A percentile compares a stretch with the other conserved stretches of the same genome.
Conservation (phyloP, 1,284 basidiomycete species). For the Trichosporon sp. region DNA sequence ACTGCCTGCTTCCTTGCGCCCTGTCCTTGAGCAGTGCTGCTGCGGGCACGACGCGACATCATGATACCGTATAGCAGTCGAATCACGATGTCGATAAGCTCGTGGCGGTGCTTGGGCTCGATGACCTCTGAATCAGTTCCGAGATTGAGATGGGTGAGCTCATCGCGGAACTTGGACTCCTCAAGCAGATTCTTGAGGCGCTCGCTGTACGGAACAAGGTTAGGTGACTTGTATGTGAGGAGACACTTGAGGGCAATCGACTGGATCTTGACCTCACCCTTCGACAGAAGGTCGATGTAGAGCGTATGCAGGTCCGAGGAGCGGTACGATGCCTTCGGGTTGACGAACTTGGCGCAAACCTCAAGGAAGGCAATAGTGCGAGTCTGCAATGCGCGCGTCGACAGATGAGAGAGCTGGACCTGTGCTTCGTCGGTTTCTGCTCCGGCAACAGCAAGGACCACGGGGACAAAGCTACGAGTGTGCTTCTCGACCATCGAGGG, state of each 20-base stretch:
- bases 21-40: conserved; percentile 55
- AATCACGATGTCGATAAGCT: conserved; percentile 68
- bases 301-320: conserved; percentile 62
- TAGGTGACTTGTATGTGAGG: conserved; percentile 72
- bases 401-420: conserved; percentile 28
- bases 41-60: conserved; percentile 70
- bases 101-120: conserved; percentile 59
- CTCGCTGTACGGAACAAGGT: conserved; percentile 62
- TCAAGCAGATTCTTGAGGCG: conserved; percentile 70
- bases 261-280: conserved; percentile 78
- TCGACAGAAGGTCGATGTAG: conserved; percentile 72
- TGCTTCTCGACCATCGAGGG: conserved; percentile 72
- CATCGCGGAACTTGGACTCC: conserved; percentile 81
- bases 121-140: conserved; percentile 52
- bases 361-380: conserved; percentile 68
- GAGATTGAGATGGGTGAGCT: conserved; percentile 68
- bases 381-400: conserved; percentile 45
- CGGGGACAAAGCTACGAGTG: conserved; percentile 69
- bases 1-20: conserved; percentile 72
- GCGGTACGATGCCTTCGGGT: conserved; percentile 77
- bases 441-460: conserved; percentile 57
- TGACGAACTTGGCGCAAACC: conserved; percentile 81
- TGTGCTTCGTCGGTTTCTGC: conserved; percentile 8
- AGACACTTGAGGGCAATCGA: conserved; percentile 71
- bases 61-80: conserved; percentile 84